Evolutionary conservation across 2,329 filamentous ascomycete species (phyloP).

Genomic region (Diaporthe vaccinii): DNA sequence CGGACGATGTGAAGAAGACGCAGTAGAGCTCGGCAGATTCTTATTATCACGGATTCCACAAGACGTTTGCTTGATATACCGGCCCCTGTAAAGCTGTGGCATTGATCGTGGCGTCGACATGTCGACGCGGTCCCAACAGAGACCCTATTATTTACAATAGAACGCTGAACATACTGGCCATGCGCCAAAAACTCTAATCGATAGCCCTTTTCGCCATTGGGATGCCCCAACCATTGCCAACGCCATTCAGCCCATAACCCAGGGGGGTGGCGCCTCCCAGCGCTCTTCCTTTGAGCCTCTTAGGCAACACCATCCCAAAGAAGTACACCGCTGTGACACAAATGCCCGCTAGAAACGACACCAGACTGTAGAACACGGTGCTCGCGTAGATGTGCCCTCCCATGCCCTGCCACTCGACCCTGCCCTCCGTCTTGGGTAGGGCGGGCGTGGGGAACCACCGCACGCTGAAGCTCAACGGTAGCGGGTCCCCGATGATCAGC

Average conservation of each 20-base stretch:
- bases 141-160: conserved; percentile 37
- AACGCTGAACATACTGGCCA: conserved; percentile 28
- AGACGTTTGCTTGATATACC: not conserved
- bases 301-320: conserved; percentile 70
- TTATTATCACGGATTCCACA: not conserved
- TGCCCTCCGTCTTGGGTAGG: conserved; percentile 76
- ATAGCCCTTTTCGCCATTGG: conserved; percentile 60
- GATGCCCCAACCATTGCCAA: conserved; percentile 71
- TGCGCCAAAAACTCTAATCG: conserved; percentile 52
- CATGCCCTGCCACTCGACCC: conserved; percentile 75
- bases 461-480: conserved; percentile 84
- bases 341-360: conserved; percentile 70
- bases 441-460: conserved; percentile 86
- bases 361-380: conserved; percentile 73
- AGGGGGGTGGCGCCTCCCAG: conserved; percentile 71
- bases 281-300: conserved; percentile 62
- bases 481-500: conserved; percentile 87
- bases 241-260: conserved; percentile 66
- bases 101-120: conserved; percentile 24
- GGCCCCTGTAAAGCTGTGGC: not conserved
- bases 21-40: conserved; percentile 48
- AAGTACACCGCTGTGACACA: conserved; percentile 71
- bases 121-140: conserved; percentile 5
- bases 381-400: conserved; percentile 74
- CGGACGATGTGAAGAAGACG: conserved; percentile 55